Evolutionary conservation across 768 basidiomycete species (phyloP).

Genomic region (Xerocomellus intermedius): DNA sequence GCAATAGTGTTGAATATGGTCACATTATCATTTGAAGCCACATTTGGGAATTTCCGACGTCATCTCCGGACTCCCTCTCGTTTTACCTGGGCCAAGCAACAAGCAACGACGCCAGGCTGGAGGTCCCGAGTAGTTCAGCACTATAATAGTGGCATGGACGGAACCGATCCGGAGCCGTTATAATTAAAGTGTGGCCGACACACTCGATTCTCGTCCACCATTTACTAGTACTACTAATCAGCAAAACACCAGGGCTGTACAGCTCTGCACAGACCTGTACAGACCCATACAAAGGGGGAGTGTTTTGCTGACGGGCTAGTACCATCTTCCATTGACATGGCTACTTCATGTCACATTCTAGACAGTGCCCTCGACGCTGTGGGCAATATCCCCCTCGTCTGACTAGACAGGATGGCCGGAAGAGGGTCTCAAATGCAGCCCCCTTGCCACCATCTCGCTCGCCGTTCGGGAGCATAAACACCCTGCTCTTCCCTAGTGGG

Average conservation of each 20-base stretch:
- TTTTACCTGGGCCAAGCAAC: too few species aligned
- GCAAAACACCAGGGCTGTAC: too few species aligned
- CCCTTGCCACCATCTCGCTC: constrained; percentile 31
- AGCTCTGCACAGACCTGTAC: too few species aligned
- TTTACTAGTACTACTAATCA: too few species aligned
- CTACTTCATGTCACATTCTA: constrained; percentile 48
- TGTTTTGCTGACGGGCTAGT: too few species aligned
- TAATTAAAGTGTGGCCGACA: constrained; percentile 1
- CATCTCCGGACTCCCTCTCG: too few species aligned
- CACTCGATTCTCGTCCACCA: neutral
- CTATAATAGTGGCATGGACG: neutral
- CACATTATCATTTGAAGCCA: too few species aligned
- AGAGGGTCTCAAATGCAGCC: constrained; percentile 83
- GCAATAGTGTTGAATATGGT: too few species aligned
- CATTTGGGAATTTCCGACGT: too few species aligned
- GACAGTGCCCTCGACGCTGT: constrained; percentile 82
- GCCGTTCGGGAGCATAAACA: neutral
- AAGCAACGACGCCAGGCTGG: too few species aligned
- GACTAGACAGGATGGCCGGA: constrained; percentile 77
- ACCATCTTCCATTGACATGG: constrained; percentile 22
- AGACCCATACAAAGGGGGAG: too few species aligned
- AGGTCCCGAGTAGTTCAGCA: too few species aligned
- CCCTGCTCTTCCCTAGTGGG: constrained; percentile 52
- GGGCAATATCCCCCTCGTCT: constrained; percentile 88
- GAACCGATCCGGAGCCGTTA: constrained; percentile 9